Percentiles rank a stretch among this genome's conserved stretches.
Evolutionary conservation across 495 filamentous ascomycete genomes (phyloP).

Genomic region (Viridothelium virens): DNA sequence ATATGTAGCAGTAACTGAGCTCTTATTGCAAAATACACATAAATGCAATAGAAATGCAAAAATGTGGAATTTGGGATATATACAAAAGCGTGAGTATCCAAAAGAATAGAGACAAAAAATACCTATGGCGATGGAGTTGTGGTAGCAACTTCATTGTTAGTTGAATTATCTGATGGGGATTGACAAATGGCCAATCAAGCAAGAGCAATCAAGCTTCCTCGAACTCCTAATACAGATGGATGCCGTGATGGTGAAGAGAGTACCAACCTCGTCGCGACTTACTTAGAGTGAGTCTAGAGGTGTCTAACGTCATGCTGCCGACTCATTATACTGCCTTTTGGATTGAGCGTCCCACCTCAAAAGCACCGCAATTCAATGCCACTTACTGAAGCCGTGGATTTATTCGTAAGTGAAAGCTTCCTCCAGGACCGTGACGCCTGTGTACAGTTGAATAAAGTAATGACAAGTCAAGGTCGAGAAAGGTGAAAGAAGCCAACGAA

Average conservation of each 20-base stretch:
- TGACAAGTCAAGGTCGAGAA: constrained; percentile 1
- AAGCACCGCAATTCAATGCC: neutral
- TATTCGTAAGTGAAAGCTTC: neutral
- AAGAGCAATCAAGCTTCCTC: neutral
- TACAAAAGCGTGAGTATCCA: neutral
- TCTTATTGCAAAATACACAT: too few species aligned
- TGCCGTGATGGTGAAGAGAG: neutral
- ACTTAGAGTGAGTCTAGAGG: neutral
- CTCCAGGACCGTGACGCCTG: neutral
- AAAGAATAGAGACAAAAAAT: neutral
- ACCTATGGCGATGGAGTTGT: neutral
- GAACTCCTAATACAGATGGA: neutral
- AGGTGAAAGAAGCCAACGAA: constrained; percentile 6
- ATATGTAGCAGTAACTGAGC: too few species aligned
- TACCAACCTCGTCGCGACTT: constrained; percentile 6
- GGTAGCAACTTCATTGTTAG: neutral
- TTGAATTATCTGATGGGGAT: neutral
- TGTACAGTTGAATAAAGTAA: neutral
- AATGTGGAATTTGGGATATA: neutral
- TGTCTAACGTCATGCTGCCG: neutral
- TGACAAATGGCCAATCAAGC: neutral
- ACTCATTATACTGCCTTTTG: neutral
- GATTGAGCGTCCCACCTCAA: neutral
- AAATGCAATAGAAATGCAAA: neutral
- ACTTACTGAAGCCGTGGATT: neutral